These are phyloP conservation scores for Elsinoe batatas DNA, from an alignment of 2,329 filamentous ascomycete species.

Conservation along the genomic window DNA sequence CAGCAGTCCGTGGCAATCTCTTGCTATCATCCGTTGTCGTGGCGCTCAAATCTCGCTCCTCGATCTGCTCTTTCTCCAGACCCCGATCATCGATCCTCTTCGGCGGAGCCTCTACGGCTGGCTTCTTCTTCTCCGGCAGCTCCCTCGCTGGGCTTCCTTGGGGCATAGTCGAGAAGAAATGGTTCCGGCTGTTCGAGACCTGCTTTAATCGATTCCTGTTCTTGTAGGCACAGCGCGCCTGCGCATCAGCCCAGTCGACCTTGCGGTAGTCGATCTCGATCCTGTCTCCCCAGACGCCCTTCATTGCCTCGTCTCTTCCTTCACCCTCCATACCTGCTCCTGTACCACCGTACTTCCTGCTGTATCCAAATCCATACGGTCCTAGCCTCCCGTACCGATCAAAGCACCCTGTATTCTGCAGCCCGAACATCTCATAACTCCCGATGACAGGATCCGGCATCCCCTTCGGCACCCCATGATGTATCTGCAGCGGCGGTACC, in stretches of 20 bases:
- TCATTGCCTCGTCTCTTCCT: slow-evolving; percentile 56
- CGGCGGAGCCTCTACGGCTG: slow-evolving; percentile 14
- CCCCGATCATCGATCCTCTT: slow-evolving; percentile 18
- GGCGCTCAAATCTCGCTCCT: neutral
- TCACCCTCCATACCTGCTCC: slow-evolving; percentile 82
- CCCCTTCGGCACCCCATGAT: slow-evolving; percentile 67
- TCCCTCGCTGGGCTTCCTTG: neutral
- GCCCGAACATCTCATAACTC: slow-evolving; percentile 70
- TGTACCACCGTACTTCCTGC: slow-evolving; percentile 63
- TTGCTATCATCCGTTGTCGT: slow-evolving; percentile 20
- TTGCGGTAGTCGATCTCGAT: slow-evolving; percentile 67
- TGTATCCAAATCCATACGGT: slow-evolving; percentile 85
- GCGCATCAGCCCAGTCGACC: slow-evolving; percentile 69
- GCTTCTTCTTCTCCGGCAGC: neutral
- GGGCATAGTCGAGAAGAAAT: slow-evolving; percentile 33
- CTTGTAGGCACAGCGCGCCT: slow-evolving; percentile 60
- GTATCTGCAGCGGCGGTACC: slow-evolving; percentile 62
- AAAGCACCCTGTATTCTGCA: slow-evolving; percentile 83
- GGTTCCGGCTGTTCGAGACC: slow-evolving; percentile 24
- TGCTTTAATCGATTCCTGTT: slow-evolving; percentile 61
- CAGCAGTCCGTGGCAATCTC: slow-evolving; percentile 53
- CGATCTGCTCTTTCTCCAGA: slow-evolving; percentile 14
- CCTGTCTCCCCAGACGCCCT: slow-evolving; percentile 62
- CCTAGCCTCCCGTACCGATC: slow-evolving; percentile 82
- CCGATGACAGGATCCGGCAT: slow-evolving; percentile 79